Evolutionary conservation across 495 filamentous ascomycete species (phyloP), one percentile per base, ranked within the genome.

Genomic region (Penicillium egyptiacum): DNA sequence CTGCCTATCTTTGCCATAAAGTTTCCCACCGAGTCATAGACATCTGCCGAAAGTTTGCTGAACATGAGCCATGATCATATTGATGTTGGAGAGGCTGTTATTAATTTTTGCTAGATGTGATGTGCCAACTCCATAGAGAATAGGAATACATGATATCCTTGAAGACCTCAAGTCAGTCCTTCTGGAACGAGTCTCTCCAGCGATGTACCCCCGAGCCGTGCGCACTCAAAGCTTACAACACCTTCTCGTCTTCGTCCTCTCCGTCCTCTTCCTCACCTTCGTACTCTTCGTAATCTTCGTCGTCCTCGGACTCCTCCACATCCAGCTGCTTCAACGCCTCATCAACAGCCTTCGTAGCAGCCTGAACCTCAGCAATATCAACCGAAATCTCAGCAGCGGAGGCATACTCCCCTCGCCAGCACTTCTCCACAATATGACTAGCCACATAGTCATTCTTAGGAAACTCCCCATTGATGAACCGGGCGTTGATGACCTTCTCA

Each of bases 371-470:
- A 22, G 53, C 35, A 9, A 60, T 46, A 52, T 60, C 58, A 19
- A 10, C 3, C 2, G 42, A 16, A 40, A 61, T 14, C 43, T 53
- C 54, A 6, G 28, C 47, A 30, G 41, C 47, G 20, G 39, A 52
- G 9, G 17, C 19, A 31, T 57, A 61, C 40, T 47, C n/a, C 12
- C 56, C 46, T 20, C 39, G 48, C 58, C 58, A 61, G 28, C 58
- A 61, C 44, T 47, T 61, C 22, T 61, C 53, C 19, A 50, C 55
- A 26, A 61, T 57, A 33, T 43, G 20, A 20, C 31, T 52, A 19
- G 46, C 55, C 10, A 53, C 28, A 35, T 61, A 56, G 16, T 53
- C 20, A 49, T 52, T 28, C 2, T 19, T 45, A 0, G 58, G 58
- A 42, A 61, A 57, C 1, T 42, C 10, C 6, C 14, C 19, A 25